Conservation (phyloP, 164 flowering plant genomes). For the Dillenia suffruticosa region DNA sequence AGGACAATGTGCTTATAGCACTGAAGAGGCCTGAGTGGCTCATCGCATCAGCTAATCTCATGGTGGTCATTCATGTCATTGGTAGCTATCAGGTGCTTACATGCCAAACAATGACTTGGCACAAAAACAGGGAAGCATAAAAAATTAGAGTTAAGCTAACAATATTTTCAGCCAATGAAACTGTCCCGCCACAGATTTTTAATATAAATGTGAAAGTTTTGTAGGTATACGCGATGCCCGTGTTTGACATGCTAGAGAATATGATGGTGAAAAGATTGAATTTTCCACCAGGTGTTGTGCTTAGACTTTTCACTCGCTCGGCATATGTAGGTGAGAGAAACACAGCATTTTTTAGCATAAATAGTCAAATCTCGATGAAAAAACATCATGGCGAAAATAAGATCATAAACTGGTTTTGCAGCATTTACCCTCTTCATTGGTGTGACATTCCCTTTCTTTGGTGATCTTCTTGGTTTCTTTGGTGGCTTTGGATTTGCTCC, state of each 20-base stretch:
- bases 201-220: neutral
- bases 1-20: conserved; percentile 64
- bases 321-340: conserved; percentile 68
- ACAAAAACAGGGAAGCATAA: neutral
- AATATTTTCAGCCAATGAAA: neutral
- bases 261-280: conserved; percentile 38
- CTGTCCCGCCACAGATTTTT: neutral
- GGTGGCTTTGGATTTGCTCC: conserved; percentile 97
- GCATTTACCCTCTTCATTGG: conserved; percentile 76
- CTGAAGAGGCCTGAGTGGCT: conserved; percentile 79
- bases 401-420: conserved; percentile 17
- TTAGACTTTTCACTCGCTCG: conserved; percentile 64
- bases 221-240: conserved; percentile 95
- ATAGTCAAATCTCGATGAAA: neutral
- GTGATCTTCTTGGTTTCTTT: conserved; percentile 93
- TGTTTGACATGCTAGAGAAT: conserved; percentile 68
- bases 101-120: neutral
- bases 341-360: neutral
- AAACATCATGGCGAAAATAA: neutral
- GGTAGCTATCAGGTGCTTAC: conserved; percentile 82
- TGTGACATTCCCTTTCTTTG: conserved; percentile 89
- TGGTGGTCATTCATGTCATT: conserved; percentile 92
- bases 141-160: neutral
- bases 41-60: conserved; percentile 82
- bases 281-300: conserved; percentile 48